phyloP scores from a whole-genome alignment of 306 rosid genomes.

The Delonix regia region DNA sequence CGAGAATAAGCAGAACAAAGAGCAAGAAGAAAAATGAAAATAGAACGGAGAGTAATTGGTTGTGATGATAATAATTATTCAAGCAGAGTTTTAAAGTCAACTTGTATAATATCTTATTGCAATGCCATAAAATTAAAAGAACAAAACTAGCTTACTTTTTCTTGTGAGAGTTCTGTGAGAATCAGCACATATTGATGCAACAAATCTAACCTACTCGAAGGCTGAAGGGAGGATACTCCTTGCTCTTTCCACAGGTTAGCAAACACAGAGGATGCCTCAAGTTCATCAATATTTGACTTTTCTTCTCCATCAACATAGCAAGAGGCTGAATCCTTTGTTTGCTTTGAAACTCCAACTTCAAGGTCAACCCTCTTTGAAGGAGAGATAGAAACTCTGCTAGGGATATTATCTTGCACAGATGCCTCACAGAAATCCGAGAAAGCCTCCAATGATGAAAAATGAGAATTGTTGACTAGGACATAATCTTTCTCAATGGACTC shows the following conservation, averaged over 20 bases:
- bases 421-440: conserved; percentile 67
- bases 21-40: not conserved
- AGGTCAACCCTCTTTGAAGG: conserved; percentile 45
- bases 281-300: conserved; percentile 37
- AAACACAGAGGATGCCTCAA: conserved; percentile 42
- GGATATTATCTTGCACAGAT: conserved; percentile 42
- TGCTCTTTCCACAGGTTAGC: conserved; percentile 55
- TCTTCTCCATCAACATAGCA: conserved; percentile 41
- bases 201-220: conserved; percentile 66
- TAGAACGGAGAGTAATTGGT: not conserved
- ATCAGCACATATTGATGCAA: conserved; percentile 66
- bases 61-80: not conserved
- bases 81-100: not conserved
- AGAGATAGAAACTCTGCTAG: conserved; percentile 42
- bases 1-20: not conserved
- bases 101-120: not conserved
- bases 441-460: conserved; percentile 59
- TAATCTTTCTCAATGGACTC: conserved; percentile 85
- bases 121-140: conserved; percentile 18
- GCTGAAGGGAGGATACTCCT: conserved; percentile 58
- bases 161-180: conserved; percentile 70
- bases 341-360: conserved; percentile 41
- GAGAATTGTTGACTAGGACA: conserved; percentile 69
- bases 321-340: conserved; percentile 39
- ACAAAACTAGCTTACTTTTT: conserved; percentile 58